Percentiles rank a stretch among this genome's conserved stretches.
Evolutionary conservation across 179 eudicot genomes (phyloP).

Genomic region (Nepenthes alata): DNA sequence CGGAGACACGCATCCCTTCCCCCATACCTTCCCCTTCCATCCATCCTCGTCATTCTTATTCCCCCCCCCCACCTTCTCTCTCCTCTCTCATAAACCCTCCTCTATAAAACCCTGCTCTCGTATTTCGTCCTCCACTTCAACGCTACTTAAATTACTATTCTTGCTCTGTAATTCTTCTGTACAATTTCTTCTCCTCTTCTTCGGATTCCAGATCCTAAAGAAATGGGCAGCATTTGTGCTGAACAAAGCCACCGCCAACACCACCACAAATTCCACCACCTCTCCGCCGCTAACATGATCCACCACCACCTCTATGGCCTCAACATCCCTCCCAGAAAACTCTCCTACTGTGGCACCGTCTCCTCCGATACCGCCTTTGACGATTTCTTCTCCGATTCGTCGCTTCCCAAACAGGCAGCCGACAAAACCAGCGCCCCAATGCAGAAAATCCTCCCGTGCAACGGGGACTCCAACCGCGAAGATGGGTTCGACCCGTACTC

Average conservation of each 20-base stretch:
- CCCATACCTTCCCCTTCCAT: too few species aligned
- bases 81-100: too few species aligned
- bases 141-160: too few species aligned
- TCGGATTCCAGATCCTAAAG: too few species aligned
- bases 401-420: conserved; percentile 10
- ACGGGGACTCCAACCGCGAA: conserved; percentile 9
- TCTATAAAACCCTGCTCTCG: too few species aligned
- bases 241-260: conserved; percentile 10
- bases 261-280: conserved; percentile 9
- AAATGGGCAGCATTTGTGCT: too few species aligned
- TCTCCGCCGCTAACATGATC: conserved; percentile 15
- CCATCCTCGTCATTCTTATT: too few species aligned
- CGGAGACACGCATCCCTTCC: too few species aligned
- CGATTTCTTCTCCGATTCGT: neutral
- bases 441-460: conserved; percentile 37
- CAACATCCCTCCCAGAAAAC: conserved; percentile 53
- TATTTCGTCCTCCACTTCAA: too few species aligned
- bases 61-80: too few species aligned
- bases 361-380: conserved; percentile 2
- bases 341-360: conserved; percentile 20
- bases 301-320: conserved; percentile 23
- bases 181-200: too few species aligned
- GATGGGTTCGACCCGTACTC: conserved; percentile 49
- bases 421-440: conserved; percentile 12
- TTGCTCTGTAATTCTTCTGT: too few species aligned